These are phyloP conservation scores for Cicer arietinum DNA, from an alignment of 306 rosid species.

Conservation along the genomic window DNA sequence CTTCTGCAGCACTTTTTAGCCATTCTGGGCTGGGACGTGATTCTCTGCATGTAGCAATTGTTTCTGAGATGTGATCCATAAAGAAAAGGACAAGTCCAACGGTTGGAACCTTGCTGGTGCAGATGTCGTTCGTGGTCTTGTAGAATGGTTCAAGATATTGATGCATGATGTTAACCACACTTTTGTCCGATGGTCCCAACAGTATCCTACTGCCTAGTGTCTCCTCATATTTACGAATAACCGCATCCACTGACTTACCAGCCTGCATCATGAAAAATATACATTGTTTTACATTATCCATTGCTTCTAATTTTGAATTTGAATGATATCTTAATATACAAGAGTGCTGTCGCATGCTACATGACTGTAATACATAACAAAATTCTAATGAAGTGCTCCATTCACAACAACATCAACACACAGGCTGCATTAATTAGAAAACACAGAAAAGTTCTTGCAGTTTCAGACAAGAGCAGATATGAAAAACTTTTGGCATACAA, in stretches of 20 bases:
- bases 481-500: constrained; percentile 25
- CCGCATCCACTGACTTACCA: constrained; percentile 83
- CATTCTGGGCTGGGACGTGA: constrained; percentile 81
- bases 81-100: constrained; percentile 91
- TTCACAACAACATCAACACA: constrained; percentile 32
- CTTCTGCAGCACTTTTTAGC: constrained; percentile 89
- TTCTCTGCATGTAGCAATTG: constrained; percentile 74
- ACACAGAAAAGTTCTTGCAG: constrained; percentile 15
- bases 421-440: constrained; percentile 9
- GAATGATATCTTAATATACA: too few species aligned
- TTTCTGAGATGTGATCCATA: constrained; percentile 98
- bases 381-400: constrained; percentile 3
- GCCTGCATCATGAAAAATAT: constrained; percentile 61
- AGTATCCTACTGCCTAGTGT: constrained; percentile 70
- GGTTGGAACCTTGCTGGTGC: constrained; percentile 85
- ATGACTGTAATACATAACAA: constrained; percentile 21
- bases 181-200: constrained; percentile 75
- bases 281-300: constrained; percentile 15
- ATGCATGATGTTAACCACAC: constrained; percentile 69
- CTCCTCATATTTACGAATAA: constrained; percentile 76
- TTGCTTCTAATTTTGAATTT: constrained; percentile 40
- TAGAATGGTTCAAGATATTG: constrained; percentile 89
- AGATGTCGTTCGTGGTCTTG: constrained; percentile 91
- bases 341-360: too few species aligned
- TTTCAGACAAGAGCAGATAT: constrained; percentile 1